These are phyloP conservation scores for Moringa oleifera DNA, from an alignment of 345 rosid species.

Conservation along the genomic window DNA sequence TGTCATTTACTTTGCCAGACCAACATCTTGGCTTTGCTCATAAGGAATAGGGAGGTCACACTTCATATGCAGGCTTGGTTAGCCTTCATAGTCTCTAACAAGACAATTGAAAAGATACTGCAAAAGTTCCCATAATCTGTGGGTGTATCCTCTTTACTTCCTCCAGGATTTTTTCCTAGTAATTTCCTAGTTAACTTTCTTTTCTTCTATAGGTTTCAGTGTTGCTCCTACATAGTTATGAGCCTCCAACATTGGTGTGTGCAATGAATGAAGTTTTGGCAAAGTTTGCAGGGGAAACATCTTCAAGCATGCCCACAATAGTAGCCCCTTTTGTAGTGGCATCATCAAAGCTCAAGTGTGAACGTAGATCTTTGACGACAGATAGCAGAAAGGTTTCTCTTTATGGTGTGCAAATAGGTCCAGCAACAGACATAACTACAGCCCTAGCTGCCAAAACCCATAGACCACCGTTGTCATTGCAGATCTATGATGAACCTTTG, in stretches of 20 bases:
- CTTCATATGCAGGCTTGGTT: neutral
- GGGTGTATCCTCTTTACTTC: constrained; percentile 4
- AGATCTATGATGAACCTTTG: constrained; percentile 62
- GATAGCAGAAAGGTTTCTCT: constrained; percentile 31
- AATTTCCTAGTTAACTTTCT: constrained; percentile 8
- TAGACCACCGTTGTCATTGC: constrained; percentile 51
- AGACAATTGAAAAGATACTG: neutral
- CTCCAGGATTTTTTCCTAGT: too few species aligned
- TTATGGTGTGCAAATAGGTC: constrained; percentile 55
- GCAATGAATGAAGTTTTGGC: constrained; percentile 55
- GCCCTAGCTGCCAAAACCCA: constrained; percentile 38
- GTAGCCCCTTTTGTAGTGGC: constrained; percentile 50
- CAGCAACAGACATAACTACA: constrained; percentile 42
- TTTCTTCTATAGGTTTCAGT: constrained; percentile 46
- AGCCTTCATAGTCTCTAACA: neutral
- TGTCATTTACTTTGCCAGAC: neutral
- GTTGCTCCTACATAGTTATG: constrained; percentile 44
- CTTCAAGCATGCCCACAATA: constrained; percentile 29
- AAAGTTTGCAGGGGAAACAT: constrained; percentile 30
- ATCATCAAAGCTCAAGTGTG: constrained; percentile 58
- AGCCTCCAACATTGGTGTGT: constrained; percentile 54
- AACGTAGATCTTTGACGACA: constrained; percentile 28
- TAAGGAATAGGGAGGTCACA: neutral
- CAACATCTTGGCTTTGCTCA: constrained; percentile 3
- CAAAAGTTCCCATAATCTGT: neutral